Conservation (phyloP, 495 filamentous ascomycete genomes). For the Hypoxylon lenormandii region DNA sequence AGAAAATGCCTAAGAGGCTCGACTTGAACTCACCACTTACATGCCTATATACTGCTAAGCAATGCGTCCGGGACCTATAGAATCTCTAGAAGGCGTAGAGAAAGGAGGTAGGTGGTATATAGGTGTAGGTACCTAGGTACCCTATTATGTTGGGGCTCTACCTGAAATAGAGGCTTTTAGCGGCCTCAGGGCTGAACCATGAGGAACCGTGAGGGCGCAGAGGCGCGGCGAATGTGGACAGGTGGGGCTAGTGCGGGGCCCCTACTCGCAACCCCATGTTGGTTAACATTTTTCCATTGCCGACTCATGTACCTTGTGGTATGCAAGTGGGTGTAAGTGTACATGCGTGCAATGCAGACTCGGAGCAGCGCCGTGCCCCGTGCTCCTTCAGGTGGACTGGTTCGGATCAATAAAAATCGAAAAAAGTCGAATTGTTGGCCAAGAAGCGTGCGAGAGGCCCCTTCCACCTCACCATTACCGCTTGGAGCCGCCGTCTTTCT, state of each 20-base stretch:
- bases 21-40: too few relatives aligned
- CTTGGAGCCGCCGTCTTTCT: constrained; percentile 19
- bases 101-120: not conserved
- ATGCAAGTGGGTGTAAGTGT: constrained; percentile 19
- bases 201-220: not conserved
- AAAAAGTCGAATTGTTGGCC: constrained; percentile 43
- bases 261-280: constrained; percentile 6
- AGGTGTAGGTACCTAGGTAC: not conserved
- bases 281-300: constrained; percentile 10
- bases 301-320: constrained; percentile 21
- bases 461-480: constrained; percentile 46
- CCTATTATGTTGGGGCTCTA: not conserved
- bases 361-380: constrained; percentile 2
- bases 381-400: constrained; percentile 25
- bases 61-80: too few relatives aligned
- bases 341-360: constrained; percentile 17
- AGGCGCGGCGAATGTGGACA: not conserved
- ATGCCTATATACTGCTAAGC: too few relatives aligned
- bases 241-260: constrained; percentile 27
- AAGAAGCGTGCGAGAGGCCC: constrained; percentile 27
- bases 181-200: not conserved
- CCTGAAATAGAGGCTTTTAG: not conserved
- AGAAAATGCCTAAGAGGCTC: too few relatives aligned
- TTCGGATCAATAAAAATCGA: constrained; percentile 44
- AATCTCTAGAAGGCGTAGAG: too few relatives aligned